Conservation (phyloP, 164 flowering plant genomes). For the Nymphaea colorata region DNA sequence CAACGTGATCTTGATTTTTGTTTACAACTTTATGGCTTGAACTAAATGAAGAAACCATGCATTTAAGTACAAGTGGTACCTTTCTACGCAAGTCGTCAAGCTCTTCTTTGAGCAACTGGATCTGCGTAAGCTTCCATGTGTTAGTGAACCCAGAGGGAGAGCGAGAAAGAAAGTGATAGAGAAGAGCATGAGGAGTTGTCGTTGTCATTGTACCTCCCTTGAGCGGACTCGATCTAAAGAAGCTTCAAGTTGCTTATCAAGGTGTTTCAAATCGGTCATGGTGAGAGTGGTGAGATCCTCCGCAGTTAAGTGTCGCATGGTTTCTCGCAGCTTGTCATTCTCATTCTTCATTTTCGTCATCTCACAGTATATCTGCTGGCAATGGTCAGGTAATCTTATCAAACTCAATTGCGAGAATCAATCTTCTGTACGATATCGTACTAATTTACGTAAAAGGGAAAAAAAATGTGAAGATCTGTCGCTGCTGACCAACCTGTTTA, state of each 20-base stretch:
- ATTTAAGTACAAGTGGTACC: slow-evolving; percentile 8
- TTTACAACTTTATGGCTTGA: not conserved
- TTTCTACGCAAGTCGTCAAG: slow-evolving; percentile 31
- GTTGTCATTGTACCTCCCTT: slow-evolving; percentile 21
- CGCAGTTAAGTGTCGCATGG: slow-evolving; percentile 24
- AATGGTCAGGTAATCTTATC: no score
- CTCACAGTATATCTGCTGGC: slow-evolving; percentile 22
- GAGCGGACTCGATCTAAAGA: slow-evolving; percentile 27
- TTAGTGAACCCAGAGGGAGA: not conserved
- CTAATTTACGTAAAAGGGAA: not conserved
- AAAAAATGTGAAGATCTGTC: not conserved
- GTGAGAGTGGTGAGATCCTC: slow-evolving; percentile 21
- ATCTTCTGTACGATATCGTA: no score
- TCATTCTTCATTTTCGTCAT: slow-evolving; percentile 23
- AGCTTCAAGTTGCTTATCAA: slow-evolving; percentile 27
- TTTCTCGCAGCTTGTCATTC: slow-evolving; percentile 26
- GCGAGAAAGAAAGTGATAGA: not conserved
- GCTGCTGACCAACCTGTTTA: not conserved
- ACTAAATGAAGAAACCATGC: not conserved
- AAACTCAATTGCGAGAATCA: no score
- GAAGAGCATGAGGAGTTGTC: not conserved
- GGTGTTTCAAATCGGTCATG: slow-evolving; percentile 19
- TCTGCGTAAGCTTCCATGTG: slow-evolving; percentile 11
- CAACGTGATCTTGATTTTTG: not conserved
- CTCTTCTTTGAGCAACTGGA: slow-evolving; percentile 30